Base-by-base conservation (phyloP, 345 rosid species). In the Psidium guajava region DNA sequence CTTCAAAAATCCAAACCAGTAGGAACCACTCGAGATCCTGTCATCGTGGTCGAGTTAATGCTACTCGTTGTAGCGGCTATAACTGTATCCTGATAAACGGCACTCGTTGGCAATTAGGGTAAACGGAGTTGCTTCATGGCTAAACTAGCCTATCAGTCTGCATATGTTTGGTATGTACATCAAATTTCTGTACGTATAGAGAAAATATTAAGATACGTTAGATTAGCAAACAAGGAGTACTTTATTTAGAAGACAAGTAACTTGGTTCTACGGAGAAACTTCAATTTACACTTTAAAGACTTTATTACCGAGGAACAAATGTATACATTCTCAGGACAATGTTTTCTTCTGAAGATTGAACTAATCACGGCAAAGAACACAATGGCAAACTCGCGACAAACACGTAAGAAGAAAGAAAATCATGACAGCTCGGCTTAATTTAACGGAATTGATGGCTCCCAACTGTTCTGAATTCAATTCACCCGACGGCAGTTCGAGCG, bases 401-500 rank as follows among this genome's bases (percentile, higher is more conserved):
- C 18, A 21, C 0, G 6, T 16, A 16, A 16, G 32, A 64, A 8
- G 11, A 64, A 32, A 32, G 24, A 64, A 64, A 64, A 64, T 64
- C 77, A 32, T 32, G 77, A 18, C 0, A 20, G 8, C 24, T 36
- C 6, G 12, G 11, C 3, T 12, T 36, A 18, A 18, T 8, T 6
- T 36, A 69, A 8, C 5, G 47, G 42, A 16, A 69, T 69, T 1
- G 3, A 21, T 18, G 77, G 77, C 77, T 36, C 36, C 25, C 2
- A 3, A 20, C 27, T 47, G 15, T 49, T 24, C 0, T 5, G 27
- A 8, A 25, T 49, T 85, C 22, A 42, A 82, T 92, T 86, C 42
- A 81, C 85, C 44, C 1, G 54, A 54, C 88, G 54, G 86, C 93
- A 94, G 40, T 91, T 88, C 11, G 5, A 54, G 25, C 95, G 91